Evolutionary conservation across 345 rosid genomes (phyloP), one percentile per base, ranked within the genome.

Genomic region (Cardamine chenopodiifolia): DNA sequence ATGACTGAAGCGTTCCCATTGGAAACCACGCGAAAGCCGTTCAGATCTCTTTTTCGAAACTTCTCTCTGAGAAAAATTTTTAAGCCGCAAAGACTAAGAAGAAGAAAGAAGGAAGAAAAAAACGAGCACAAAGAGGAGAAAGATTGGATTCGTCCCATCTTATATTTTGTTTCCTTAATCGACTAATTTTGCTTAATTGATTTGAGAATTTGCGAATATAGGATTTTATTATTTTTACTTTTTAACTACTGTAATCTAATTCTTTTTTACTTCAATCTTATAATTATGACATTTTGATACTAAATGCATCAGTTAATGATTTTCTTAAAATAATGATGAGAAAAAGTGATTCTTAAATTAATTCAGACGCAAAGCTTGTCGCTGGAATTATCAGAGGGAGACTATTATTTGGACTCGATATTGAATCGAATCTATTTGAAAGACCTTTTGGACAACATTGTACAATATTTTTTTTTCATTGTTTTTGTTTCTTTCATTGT

Each of bases 1-100:
- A 91, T 44, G 91, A 84, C 86, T 89, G 94, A 29, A 91, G 91
- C 65, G 96, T 89, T 32, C 81, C 97, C 96, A 89, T 89, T 32
- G 31, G 56, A 58, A 49, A 67, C 68, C 11, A 35, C 26, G 64
- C 14, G 22, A 61, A 53, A 65, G n/a, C 26, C 28, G 80, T 63
- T 79, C 82, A 80, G 75, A 62, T 63, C 71, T 50, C 4, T 48
- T 17, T 66, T 53, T 40, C 23, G 29, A 49, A 60, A 34, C 68
- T 48, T 60, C 67, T 25, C 56, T 70, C 73, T 1, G 49, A 26
- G 23, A 37, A 22, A 40, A 73, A 29, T 55, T 48, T 42, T 18
- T 13, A 10, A 45, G 22, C 59, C n/a, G 11, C 29, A 37, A 29
- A 40, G 74, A 75, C 32, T 61, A 44, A 62, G 61, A 66, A 57